Percentiles rank a stretch among this genome's conserved stretches.
Evolutionary conservation across 2,329 filamentous ascomycete species (phyloP).

Genomic region (Chaetomium strumarium): DNA sequence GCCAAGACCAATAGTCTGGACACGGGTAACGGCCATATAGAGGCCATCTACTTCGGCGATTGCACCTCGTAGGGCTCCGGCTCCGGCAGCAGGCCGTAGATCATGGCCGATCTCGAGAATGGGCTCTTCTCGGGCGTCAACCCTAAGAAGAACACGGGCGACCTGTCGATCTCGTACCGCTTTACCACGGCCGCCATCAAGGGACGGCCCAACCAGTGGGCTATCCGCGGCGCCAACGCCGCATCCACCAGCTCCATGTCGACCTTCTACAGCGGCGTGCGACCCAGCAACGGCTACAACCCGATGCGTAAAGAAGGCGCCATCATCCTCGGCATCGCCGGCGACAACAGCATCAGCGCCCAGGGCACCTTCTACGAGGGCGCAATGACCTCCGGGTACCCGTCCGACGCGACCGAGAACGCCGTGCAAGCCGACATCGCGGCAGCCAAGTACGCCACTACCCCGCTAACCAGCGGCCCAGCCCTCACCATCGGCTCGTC

Average conservation of each 20-base stretch:
- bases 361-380: conserved; percentile 63
- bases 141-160: conserved; percentile 40
- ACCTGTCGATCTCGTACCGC: conserved; percentile 47
- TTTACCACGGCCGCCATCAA: conserved; percentile 56
- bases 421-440: conserved; percentile 55
- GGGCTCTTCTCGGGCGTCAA: conserved; percentile 54
- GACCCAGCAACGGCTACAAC: conserved; percentile 51
- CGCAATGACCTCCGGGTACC: conserved; percentile 58
- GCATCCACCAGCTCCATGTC: conserved; percentile 47
- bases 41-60: conserved; percentile 60
- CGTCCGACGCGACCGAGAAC: conserved; percentile 52
- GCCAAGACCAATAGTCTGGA: conserved; percentile 47
- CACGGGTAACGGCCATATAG: conserved; percentile 61
- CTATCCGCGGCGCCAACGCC: conserved; percentile 53
- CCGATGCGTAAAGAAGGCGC: conserved; percentile 60
- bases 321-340: conserved; percentile 65
- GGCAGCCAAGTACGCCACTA: conserved; percentile 48
- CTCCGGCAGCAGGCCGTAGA: conserved; percentile 55
- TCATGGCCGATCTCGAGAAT: conserved; percentile 66
- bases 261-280: conserved; percentile 53
- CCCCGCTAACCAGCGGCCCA: conserved; percentile 34
- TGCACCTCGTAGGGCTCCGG: conserved; percentile 51
- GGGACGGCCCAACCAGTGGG: conserved; percentile 51
- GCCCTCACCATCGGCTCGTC: conserved; percentile 18
- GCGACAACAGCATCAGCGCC: conserved; percentile 54